Conservation (phyloP, 2,329 filamentous ascomycete genomes). For the Geosmithia morbida region DNA sequence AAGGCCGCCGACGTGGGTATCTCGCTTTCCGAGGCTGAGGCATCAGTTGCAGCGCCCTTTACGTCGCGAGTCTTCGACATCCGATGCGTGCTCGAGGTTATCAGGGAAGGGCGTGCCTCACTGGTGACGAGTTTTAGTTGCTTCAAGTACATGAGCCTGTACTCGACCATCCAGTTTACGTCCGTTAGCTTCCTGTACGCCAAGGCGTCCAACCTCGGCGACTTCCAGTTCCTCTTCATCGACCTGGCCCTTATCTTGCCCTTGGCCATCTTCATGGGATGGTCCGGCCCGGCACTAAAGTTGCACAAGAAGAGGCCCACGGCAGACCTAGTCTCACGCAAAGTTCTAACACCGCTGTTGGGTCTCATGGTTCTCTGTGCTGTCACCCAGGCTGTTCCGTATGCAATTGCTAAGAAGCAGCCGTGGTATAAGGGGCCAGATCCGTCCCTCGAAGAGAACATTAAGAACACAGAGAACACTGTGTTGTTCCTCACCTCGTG, state of each 20-base stretch:
- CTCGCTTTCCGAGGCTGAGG: slow-evolving; percentile 91
- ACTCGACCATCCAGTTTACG: slow-evolving; percentile 98
- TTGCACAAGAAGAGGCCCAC: slow-evolving; percentile 79
- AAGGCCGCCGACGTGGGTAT: slow-evolving; percentile 97
- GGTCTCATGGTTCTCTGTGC: slow-evolving; percentile 80
- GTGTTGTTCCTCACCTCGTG: slow-evolving; percentile 80
- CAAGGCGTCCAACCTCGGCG: slow-evolving; percentile 82
- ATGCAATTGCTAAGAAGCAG: slow-evolving; percentile 61
- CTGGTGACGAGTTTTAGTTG: slow-evolving; percentile 98
- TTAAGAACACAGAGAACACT: slow-evolving; percentile 87
- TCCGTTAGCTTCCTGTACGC: slow-evolving; percentile 94
- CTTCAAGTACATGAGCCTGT: slow-evolving; percentile 99
- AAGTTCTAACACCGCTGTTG: slow-evolving; percentile 77
- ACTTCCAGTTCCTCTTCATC: slow-evolving; percentile 97
- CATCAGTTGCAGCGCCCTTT: slow-evolving; percentile 94
- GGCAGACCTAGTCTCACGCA: slow-evolving; percentile 80
- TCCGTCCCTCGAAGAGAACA: slow-evolving; percentile 63
- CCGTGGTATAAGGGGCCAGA: slow-evolving; percentile 77
- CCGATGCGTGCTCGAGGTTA: slow-evolving; percentile 84
- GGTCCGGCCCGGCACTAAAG: slow-evolving; percentile 70
- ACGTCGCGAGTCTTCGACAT: slow-evolving; percentile 95
- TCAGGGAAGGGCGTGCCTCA: slow-evolving; percentile 84
- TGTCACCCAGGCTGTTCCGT: slow-evolving; percentile 59
- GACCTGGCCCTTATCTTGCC: slow-evolving; percentile 85
- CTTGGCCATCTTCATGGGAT: slow-evolving; percentile 98